These are phyloP conservation scores for Ceratonia siliqua DNA, from an alignment of 306 rosid genomes.

Conservation along the genomic window DNA sequence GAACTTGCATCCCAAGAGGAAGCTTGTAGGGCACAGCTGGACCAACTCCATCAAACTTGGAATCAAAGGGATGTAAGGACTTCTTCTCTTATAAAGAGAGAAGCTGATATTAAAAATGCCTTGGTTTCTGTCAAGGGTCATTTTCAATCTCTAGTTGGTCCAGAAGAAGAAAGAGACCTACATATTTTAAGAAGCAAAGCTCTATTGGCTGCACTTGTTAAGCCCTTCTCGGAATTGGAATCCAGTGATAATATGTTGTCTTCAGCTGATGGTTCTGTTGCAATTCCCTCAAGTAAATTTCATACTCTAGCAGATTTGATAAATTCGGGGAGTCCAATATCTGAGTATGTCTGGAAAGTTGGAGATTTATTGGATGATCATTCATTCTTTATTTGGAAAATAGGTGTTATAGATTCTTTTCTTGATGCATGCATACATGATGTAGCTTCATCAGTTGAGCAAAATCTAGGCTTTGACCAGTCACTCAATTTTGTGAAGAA, in stretches of 20 bases:
- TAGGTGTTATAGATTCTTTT: slow-evolving; percentile 79
- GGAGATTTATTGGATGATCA: slow-evolving; percentile 61
- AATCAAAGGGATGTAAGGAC: slow-evolving; percentile 77
- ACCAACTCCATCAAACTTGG: slow-evolving; percentile 93
- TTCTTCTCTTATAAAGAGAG: slow-evolving; percentile 76
- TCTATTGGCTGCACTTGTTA: slow-evolving; percentile 61
- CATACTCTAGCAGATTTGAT: slow-evolving; percentile 57
- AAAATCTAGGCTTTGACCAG: slow-evolving; percentile 86
- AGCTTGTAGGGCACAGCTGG: slow-evolving; percentile 87
- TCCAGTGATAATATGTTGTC: slow-evolving; percentile 61
- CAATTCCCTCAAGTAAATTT: slow-evolving; percentile 45
- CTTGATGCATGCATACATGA: slow-evolving; percentile 86
- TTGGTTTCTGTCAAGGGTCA: slow-evolving; percentile 64
- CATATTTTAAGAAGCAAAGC: slow-evolving; percentile 58
- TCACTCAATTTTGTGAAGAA: slow-evolving; percentile 73
- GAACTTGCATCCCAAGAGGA: slow-evolving; percentile 97
- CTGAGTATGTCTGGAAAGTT: slow-evolving; percentile 81
- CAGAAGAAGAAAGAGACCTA: slow-evolving; percentile 58
- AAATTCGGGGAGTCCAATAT: slow-evolving; percentile 78
- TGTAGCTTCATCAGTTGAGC: slow-evolving; percentile 83
- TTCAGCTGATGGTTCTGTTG: slow-evolving; percentile 54
- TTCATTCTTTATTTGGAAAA: slow-evolving; percentile 90
- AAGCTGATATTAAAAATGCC: slow-evolving; percentile 78
- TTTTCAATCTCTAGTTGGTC: slow-evolving; percentile 65
- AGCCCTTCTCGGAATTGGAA: slow-evolving; percentile 81